Evolutionary conservation across 116 monocot species (phyloP).

Genomic region (Phalaenopsis hybrid): DNA sequence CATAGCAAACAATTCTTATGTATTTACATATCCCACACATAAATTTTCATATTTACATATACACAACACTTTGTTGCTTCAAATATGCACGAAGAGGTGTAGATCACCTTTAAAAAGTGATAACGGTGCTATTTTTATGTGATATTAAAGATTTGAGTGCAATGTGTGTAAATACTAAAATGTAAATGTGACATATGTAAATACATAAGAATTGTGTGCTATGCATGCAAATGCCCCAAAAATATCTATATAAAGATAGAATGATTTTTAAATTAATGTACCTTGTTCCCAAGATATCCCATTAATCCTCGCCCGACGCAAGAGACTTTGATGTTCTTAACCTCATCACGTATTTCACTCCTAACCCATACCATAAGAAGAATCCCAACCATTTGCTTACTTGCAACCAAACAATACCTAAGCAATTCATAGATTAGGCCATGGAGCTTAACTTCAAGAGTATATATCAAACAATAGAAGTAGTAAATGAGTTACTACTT

Average conservation of each 20-base stretch:
- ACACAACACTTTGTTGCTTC: no score
- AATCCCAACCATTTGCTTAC: slow-evolving; percentile 74
- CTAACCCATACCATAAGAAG: slow-evolving; percentile 66
- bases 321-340: slow-evolving; percentile 56
- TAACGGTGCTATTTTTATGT: no score
- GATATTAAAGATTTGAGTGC: no score
- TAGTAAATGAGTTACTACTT: not conserved
- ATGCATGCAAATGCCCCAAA: not conserved
- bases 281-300: slow-evolving; percentile 76
- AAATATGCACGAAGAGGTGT: no score
- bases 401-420: slow-evolving; percentile 67
- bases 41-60: no score
- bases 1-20: no score
- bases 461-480: not conserved
- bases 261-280: slow-evolving; percentile 1
- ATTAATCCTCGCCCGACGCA: slow-evolving; percentile 58
- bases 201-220: not conserved
- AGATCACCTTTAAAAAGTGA: no score
- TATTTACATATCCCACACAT: no score
- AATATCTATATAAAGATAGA: no score
- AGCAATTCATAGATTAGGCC: not conserved
- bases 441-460: not conserved
- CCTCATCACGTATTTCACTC: slow-evolving; percentile 46
- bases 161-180: no score
- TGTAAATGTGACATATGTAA: no score